These are phyloP conservation scores for Waltergamsia citrina DNA, from an alignment of 2,329 filamentous ascomycete genomes.

Conservation along the genomic window DNA sequence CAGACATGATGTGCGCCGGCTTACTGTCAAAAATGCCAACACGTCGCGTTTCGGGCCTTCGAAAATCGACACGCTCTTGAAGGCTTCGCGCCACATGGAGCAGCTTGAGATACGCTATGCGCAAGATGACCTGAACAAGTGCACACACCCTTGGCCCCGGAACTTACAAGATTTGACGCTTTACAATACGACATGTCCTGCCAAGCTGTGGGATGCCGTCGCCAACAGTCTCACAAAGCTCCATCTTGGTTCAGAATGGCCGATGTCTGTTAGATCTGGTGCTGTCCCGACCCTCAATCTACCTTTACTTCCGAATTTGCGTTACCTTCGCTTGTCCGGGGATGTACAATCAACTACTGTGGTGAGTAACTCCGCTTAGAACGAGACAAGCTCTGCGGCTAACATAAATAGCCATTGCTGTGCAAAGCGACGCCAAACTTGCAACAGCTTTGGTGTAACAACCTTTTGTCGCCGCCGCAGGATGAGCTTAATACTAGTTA, in stretches of 20 bases:
- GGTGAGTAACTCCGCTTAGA: not conserved
- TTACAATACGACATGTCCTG: not conserved
- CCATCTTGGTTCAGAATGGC: not conserved
- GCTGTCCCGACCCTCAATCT: not conserved
- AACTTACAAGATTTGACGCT: not conserved
- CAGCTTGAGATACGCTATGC: slow-evolving; percentile 13
- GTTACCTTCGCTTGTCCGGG: not conserved
- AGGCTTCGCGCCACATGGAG: slow-evolving; percentile 15
- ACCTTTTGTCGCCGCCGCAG: slow-evolving; percentile 4
- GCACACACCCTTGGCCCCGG: not conserved
- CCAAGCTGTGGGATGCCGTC: not conserved
- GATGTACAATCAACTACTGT: too few relatives aligned
- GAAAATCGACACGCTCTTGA: slow-evolving; percentile 16
- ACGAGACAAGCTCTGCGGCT: not conserved
- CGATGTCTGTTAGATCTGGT: too few relatives aligned
- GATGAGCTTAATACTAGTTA: not conserved
- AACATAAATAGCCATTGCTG: slow-evolving; percentile 8
- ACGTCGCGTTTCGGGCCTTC: slow-evolving; percentile 18
- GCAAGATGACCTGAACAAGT: not conserved
- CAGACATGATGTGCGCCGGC: slow-evolving; percentile 11
- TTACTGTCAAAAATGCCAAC: not conserved
- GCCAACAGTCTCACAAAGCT: not conserved
- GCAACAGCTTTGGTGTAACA: slow-evolving; percentile 20
- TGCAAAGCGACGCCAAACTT: slow-evolving; percentile 15
- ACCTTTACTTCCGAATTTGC: not conserved